These are phyloP conservation scores for Leccinellum luteum DNA, from an alignment of 768 basidiomycete species.

Conservation along the genomic window DNA sequence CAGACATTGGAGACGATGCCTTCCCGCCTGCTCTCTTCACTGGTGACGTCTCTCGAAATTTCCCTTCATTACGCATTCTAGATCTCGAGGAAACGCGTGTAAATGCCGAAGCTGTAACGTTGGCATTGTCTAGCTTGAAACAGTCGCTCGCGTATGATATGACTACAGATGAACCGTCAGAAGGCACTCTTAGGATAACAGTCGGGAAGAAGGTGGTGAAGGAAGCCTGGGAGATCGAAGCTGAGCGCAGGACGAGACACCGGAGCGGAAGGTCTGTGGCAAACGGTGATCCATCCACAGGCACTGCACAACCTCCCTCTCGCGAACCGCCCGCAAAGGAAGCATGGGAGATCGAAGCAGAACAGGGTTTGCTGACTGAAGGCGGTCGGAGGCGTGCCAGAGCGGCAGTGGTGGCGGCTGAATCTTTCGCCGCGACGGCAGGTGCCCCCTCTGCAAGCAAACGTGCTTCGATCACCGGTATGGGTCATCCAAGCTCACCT, in stretches of 20 bases:
- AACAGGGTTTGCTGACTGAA: conserved; percentile 71
- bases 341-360: conserved; percentile 78
- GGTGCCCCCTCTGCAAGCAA: conserved; percentile 15
- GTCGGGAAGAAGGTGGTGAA: conserved; percentile 70
- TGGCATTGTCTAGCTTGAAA: conserved; percentile 45
- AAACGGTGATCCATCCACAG: conserved; percentile 12
- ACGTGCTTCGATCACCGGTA: conserved; percentile 14
- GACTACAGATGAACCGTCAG: conserved; percentile 50
- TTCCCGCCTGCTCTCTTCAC: conserved; percentile 38
- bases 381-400: conserved; percentile 66
- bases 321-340: conserved; percentile 51
- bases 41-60: conserved; percentile 29
- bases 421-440: conserved; percentile 20
- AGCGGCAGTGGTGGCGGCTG: conserved; percentile 40
- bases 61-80: conserved; percentile 53
- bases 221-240: conserved; percentile 79
- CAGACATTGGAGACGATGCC: conserved; percentile 59
- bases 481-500: conserved; percentile 27
- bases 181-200: conserved; percentile 52
- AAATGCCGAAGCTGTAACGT: conserved; percentile 43
- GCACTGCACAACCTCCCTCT: not conserved
- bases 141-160: conserved; percentile 55
- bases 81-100: conserved; percentile 68
- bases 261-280: conserved; percentile 34
- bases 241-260: conserved; percentile 52